A percentile compares a stretch with the other conserved stretches of the same genome.
These are phyloP conservation scores for Basidiobolus meristosporus DNA, from an alignment of 371 early-diverging fungal species.

Conservation along the genomic window DNA sequence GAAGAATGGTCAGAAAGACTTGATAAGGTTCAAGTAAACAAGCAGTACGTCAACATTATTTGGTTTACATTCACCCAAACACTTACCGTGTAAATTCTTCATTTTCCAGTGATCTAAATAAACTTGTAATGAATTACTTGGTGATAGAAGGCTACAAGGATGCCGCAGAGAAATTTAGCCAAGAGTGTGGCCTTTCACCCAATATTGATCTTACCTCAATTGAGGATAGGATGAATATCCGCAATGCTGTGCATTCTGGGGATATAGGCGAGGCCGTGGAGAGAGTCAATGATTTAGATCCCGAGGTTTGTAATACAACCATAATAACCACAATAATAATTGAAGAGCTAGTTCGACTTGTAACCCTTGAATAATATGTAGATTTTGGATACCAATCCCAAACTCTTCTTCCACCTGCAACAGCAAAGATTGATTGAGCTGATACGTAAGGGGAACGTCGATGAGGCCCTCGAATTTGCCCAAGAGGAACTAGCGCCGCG, in stretches of 20 bases:
- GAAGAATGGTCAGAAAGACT: slow-evolving; percentile 41
- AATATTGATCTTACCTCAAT: slow-evolving; percentile 71
- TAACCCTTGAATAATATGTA: slow-evolving; percentile 8
- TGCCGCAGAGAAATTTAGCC: slow-evolving; percentile 85
- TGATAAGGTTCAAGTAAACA: slow-evolving; percentile 32
- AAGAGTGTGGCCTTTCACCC: slow-evolving; percentile 62
- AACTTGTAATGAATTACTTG: slow-evolving; percentile 92
- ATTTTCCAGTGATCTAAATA: slow-evolving; percentile 59
- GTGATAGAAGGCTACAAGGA: slow-evolving; percentile 96
- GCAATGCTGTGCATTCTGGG: slow-evolving; percentile 78
- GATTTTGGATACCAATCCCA: slow-evolving; percentile 90
- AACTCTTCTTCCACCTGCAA: slow-evolving; percentile 83
- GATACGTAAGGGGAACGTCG: slow-evolving; percentile 57
- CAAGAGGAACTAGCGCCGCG: slow-evolving; percentile 91
- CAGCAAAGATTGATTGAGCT: slow-evolving; percentile 90
- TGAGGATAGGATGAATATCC: slow-evolving; percentile 83
- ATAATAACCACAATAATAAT: background rate
- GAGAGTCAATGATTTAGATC: slow-evolving; percentile 87
- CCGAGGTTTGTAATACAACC: slow-evolving; percentile 46
- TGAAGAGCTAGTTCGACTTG: too few relatives aligned
- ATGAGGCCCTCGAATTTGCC: slow-evolving; percentile 84
- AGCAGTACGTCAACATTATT: slow-evolving; percentile 48
- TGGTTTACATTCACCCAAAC: too few relatives aligned
- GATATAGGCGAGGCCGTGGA: slow-evolving; percentile 86
- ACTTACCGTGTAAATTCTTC: background rate